A percentile compares a stretch with the other conserved stretches of the same genome.
Conservation (phyloP, 2,329 filamentous ascomycete genomes). For the Phialemonium atrogriseum region DNA sequence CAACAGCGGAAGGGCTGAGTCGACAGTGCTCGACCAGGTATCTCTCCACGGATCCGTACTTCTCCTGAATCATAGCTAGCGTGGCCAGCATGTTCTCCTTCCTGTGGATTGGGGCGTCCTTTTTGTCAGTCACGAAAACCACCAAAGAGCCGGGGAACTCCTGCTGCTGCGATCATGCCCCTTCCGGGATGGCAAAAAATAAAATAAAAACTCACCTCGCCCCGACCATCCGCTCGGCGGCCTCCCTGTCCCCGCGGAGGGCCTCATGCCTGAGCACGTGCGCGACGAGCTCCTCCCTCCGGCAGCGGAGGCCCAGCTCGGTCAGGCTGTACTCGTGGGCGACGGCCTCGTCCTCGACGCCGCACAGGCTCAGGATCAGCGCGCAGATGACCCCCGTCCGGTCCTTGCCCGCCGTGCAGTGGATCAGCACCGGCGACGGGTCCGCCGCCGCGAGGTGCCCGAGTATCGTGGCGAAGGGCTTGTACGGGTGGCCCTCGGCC, state of each 20-base stretch:
- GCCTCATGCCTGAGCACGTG: conserved; percentile 41
- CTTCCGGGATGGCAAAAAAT: too few species aligned
- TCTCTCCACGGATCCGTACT: conserved; percentile 54
- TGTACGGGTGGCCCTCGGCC: conserved; percentile 34
- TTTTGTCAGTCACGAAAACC: too few species aligned
- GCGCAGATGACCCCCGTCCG: conserved; percentile 64
- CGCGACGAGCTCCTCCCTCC: conserved; percentile 41
- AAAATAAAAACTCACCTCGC: conserved; percentile 33
- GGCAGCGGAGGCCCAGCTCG: conserved; percentile 47
- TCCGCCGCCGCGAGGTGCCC: conserved; percentile 39
- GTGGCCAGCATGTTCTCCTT: conserved; percentile 41
- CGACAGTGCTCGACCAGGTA: conserved; percentile 55
- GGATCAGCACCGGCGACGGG: conserved; percentile 49
- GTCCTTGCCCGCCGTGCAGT: conserved; percentile 74
- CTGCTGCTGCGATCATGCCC: too few species aligned
- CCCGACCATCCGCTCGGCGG: conserved; percentile 36
- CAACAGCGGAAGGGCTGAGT: conserved; percentile 46
- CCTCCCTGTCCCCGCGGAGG: conserved; percentile 34
- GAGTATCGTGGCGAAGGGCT: conserved; percentile 46
- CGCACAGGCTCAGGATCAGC: conserved; percentile 54
- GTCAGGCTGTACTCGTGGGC: conserved; percentile 63
- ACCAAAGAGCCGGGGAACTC: too few species aligned
- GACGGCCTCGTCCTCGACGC: conserved; percentile 49
- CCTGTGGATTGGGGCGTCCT: conserved; percentile 15
- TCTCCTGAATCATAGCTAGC: conserved; percentile 44